Base-by-base conservation (phyloP, 352 stramenopile species). In the Thalassiosira livingstoniorum region DNA sequence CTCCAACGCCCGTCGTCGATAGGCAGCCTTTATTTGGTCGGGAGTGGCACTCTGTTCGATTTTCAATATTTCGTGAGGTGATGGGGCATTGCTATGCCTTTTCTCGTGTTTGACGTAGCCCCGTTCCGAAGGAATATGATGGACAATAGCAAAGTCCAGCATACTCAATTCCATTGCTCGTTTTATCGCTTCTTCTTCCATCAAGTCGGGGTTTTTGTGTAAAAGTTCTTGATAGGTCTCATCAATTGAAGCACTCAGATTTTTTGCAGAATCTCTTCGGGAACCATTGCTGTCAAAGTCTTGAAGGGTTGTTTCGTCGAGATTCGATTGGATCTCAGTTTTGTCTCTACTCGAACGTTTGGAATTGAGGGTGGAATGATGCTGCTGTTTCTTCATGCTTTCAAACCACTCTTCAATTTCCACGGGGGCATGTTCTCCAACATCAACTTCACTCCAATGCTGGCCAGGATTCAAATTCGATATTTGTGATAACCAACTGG, bases 111-210 rank as follows among this genome's bases (percentile, higher is more conserved):
- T 39, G 21, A 18, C 2, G 35, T 62, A 27, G 60, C 73, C 29
- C 57, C 42, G 31, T 58, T 58, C 15, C 7, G 39, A n/a, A 58
- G 11, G 47, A 23, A 27, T 55, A 31, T 63, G 62, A 66, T 63
- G 34, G 10, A 91, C 85, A 47, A 91, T 61, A 4, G 85, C 81
- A 66, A 81, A 84, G 73, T 91, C 85, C 34, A 91, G 67, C 79
- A 91, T 85, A n/a, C 78, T 87, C 27, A 91, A 60, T 62, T 91
- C 85, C 60, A 88, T 85, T 18, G 85, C 85, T 66, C 82, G 68
- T 54, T 79, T 61, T 18, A 89, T 73, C 35, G 63, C 60, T 31
- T 87, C 78, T 47, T 87, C 57, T 71, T 91, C 85, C 37, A 87
- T 32, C 39, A 69, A 45, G 45, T 89, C 69, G 0, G 85, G 85